Base-by-base conservation (phyloP, 805 yeast genomes). In the Cyberlindnera amylophila region DNA sequence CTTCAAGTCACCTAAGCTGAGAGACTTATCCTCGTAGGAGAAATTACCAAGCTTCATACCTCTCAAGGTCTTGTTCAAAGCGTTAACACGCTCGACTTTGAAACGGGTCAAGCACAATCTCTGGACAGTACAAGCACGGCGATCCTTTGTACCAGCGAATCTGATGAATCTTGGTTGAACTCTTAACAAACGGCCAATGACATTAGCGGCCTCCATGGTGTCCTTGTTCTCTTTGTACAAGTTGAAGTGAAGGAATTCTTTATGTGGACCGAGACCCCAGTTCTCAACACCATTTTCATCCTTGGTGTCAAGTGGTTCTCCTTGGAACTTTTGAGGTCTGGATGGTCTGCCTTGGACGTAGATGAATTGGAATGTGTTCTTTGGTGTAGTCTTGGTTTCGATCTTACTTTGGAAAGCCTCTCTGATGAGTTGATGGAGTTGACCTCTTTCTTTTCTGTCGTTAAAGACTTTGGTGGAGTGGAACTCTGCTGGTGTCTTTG, bases 51-150 rank as follows among this genome's bases (percentile, higher is more conserved):
- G 68, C 18, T 75, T 75, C 50, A 87, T 72, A n/a, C 91, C 93
- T 52, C 79, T 77, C 40, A 91, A 66, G 0, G 85, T 83, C 51
- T 72, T 79, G 57, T 91, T 91, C 50, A 93, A 71, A 8, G 83
- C 77, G 44, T 80, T 80, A 11, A 91, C 76, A 53, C 99, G 73
- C 29, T 79, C 87, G 13, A 82, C 82, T 45, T 81, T 76, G 39
- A 86, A 78, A 51, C 77, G 79, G 41, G 80, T 76, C 36, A 88
- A 69, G 15, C 87, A 80, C 45, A 83, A 72, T 47, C 79, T 75
- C 64, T 93, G 99, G 39, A 88, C 88, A 5, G 99, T 93, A 18
- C 87, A 90, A 37, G 95, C 99, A 61, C 99, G 79, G 54, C 98
- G 77, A 62, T 93, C 99, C 57, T 93, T 93, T 3, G 99, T 95